Percentiles rank a stretch among this genome's conserved stretches.
phyloP scores from a whole-genome alignment of 208 protist species.

The Naegleria fowleri region DNA sequence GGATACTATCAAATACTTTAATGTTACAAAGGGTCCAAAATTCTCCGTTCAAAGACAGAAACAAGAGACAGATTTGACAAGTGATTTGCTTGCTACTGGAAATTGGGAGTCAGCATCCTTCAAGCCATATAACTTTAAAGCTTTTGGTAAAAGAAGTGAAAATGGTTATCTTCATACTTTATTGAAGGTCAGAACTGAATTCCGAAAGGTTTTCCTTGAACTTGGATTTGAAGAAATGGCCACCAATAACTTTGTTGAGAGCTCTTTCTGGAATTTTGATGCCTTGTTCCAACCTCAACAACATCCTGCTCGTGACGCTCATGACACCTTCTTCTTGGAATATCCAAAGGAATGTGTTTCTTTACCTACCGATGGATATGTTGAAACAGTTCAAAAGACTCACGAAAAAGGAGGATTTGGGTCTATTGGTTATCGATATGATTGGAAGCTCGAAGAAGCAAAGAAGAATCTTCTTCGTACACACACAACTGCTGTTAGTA shows the following conservation, averaged over 20 bases:
- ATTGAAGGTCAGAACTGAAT: constrained; percentile 94
- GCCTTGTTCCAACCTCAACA: constrained; percentile 99
- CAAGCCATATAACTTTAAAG: constrained; percentile 94
- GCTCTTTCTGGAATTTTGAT: constrained; percentile 99
- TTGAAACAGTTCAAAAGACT: constrained; percentile 79
- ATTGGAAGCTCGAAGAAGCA: constrained; percentile 88
- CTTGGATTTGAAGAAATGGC: constrained; percentile 99
- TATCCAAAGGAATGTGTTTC: constrained; percentile 57
- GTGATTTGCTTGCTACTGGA: constrained; percentile 82
- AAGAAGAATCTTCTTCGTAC: constrained; percentile 97
- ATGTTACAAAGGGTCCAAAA: constrained; percentile 62
- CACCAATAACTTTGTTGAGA: constrained; percentile 97
- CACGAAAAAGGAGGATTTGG: constrained; percentile 83
- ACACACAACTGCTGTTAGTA: constrained; percentile 98
- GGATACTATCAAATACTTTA: constrained; percentile 67
- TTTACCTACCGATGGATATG: constrained; percentile 67
- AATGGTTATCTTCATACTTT: constrained; percentile 95
- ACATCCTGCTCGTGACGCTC: constrained; percentile 98
- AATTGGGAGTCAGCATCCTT: constrained; percentile 86
- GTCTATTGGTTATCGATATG: constrained; percentile 74
- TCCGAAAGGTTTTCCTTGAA: constrained; percentile 98
- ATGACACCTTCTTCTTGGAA: constrained; percentile 99
- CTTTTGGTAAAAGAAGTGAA: constrained; percentile 68
- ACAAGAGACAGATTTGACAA: constrained; percentile 78
- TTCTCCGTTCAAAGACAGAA: constrained; percentile 65